Evolutionary conservation across 306 rosid genomes (phyloP), one percentile per base, ranked within the genome.

Genomic region (Corylus avellana): DNA sequence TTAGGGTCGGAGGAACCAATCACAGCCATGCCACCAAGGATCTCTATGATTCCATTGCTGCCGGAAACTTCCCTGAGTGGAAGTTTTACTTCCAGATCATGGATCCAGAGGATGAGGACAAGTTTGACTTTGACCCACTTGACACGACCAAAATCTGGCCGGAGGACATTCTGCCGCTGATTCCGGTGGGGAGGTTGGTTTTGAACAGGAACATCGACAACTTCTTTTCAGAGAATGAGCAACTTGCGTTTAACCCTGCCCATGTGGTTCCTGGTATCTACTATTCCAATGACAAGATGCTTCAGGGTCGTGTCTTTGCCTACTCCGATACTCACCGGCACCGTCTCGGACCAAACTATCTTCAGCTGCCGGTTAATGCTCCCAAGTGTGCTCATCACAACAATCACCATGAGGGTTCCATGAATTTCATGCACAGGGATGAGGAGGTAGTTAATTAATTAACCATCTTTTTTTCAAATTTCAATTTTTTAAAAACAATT

Each of bases 21-120:
- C 98, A 94, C 85, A 94, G 98, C 85, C 98, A 94, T 81, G 98
- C 97, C 57, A 94, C 98, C 59, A 84, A 92, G 80, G 98, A 94
- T 84, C 97, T 94, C 61, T 86, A 87, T 74, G 97, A 94, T 54
- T 92, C 98, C 20, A 94, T 92, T 86, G 94, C 94, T 70, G 97
- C 97, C 75, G 98, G 98, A 13, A 92, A 92, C 87, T 94, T 83
- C 79, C 98, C 98, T 8, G 98, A 94, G 84, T 94, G 98, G 98
- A 94, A 92, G 80, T 93, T 94, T 71, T 94, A 32, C 80, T 50
- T 94, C 75, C 98, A 94, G 81, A 94, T 84, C 14, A 89, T 94
- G 16, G 98, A 94, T 82, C 98, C 98, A 8, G 93, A 78, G 37
- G 92, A 94, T 32, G 98, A 94, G 80, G 94, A 91, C 81, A 84